phyloP scores from a whole-genome alignment of 805 yeast genomes.

The Starmerella stellata region DNA sequence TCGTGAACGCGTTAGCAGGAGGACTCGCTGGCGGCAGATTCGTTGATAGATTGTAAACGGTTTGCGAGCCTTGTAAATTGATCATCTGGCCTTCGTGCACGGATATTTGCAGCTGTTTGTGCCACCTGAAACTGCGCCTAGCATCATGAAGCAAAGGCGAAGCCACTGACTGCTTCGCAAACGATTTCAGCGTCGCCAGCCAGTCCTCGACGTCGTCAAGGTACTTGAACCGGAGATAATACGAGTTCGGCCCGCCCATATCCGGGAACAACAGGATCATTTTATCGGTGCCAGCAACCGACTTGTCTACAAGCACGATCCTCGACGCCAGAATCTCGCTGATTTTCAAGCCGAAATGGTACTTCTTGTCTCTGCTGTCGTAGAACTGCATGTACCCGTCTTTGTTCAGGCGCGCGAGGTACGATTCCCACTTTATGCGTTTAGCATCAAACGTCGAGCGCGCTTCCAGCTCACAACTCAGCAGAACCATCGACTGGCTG shows the following conservation, averaged over 20 bases:
- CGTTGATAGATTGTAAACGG: too few relatives aligned
- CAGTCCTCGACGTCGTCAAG: conserved; percentile 21
- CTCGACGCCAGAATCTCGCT: conserved; percentile 5
- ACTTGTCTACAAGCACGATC: conserved; percentile 12
- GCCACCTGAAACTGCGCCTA: conserved; percentile 10
- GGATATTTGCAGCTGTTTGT: conserved; percentile 2
- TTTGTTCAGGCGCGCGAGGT: conserved; percentile 10
- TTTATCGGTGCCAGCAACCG: conserved; percentile 10
- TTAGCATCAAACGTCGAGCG: conserved; percentile 6
- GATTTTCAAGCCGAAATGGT: conserved; percentile 8
- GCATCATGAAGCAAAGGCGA: conserved; percentile 12
- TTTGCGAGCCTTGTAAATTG: too few relatives aligned
- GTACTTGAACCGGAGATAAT: conserved; percentile 16
- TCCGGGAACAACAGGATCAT: conserved; percentile 15
- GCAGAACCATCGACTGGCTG: conserved; percentile 5
- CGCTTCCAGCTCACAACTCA: conserved; percentile 15
- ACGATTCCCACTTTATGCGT: conserved; percentile 12
- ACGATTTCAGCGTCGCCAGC: conserved; percentile 19
- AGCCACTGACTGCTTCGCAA: conserved; percentile 18
- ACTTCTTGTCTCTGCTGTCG: conserved; percentile 3
- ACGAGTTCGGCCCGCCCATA: conserved; percentile 16
- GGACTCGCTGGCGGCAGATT: too few relatives aligned
- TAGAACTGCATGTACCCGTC: conserved; percentile 12
- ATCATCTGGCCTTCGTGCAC: not conserved
- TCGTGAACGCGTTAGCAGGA: too few relatives aligned